phyloP scores from a whole-genome alignment of 2,329 filamentous ascomycete species.

The Sclerotinia nivalis region DNA sequence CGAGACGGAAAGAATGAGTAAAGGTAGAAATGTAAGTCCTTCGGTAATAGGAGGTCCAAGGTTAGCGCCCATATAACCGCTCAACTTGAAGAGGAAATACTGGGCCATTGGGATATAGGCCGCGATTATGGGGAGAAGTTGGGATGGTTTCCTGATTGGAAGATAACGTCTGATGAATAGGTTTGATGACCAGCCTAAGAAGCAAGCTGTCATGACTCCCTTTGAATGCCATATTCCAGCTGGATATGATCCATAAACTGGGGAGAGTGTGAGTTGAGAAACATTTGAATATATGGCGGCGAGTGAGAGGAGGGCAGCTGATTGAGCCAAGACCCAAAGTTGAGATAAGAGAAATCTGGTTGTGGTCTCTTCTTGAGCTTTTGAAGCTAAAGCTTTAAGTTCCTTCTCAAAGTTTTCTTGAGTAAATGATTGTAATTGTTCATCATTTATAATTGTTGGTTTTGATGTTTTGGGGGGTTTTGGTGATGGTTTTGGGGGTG shows the following conservation, averaged over 20 bases:
- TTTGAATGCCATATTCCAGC: constrained; percentile 70
- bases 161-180: constrained; percentile 53
- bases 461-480: constrained; percentile 24
- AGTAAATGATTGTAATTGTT: constrained; percentile 29
- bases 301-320: constrained; percentile 52
- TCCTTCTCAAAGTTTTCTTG: constrained; percentile 43
- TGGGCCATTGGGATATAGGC: constrained; percentile 74
- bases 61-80: constrained; percentile 63
- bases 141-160: constrained; percentile 48
- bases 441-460: constrained; percentile 10
- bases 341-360: constrained; percentile 38
- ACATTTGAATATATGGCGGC: constrained; percentile 67
- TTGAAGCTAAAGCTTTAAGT: constrained; percentile 39
- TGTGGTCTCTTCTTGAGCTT: constrained; percentile 41
- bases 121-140: constrained; percentile 70
- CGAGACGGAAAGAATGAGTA: constrained; percentile 64
- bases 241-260: constrained; percentile 85
- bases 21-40: constrained; percentile 67
- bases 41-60: constrained; percentile 78
- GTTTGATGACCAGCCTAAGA: constrained; percentile 72
- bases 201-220: constrained; percentile 64
- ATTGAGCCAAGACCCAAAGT: constrained; percentile 40
- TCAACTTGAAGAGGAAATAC: constrained; percentile 67
- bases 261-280: constrained; percentile 76
- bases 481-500: constrained; percentile 22